Base-by-base conservation (phyloP, 2,329 filamentous ascomycete genomes). In the Diplodia corticola region DNA sequence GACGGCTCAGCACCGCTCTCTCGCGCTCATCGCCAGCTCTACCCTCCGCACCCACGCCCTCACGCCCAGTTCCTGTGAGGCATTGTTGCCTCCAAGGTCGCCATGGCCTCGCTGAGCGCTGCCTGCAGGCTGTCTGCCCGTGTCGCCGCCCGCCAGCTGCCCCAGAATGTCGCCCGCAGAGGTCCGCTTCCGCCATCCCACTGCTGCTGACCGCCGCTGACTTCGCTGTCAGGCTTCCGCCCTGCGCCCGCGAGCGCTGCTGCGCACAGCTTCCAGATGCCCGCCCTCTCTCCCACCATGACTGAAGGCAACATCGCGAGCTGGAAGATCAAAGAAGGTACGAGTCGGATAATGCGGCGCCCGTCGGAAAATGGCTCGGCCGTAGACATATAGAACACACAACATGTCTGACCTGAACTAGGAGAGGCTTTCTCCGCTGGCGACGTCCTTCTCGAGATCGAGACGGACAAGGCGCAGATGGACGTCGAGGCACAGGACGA, bases 401-500 rank as follows among this genome's bases (percentile, higher is more conserved):
- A 49, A 63, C 26, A 60, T 59, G 65, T 66, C 71, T 77, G 67
- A 75, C 67, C 46, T 48, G 46, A 26, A 28, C 12, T 65, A 83
- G 81, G 92, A 76, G 91, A 95, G 71, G 85, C 87, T 61, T 96
- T 92, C 79, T 83, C 86, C 59, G 90, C 92, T 67, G 92, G 92
- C 71, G 92, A 96, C 78, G 91, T 96, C 35, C 84, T 96, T 61
- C 87, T 96, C 67, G 92, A 96, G 80, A 95, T 96, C 76, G 92
- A 96, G 82, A 96, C 92, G 67, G 92, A 96, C 80, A 96, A 96
- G 84, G 92, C 92, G 65, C 91, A 91, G 66, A 96, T 96, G 92
- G 93, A 96, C 72, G 92, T 96, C 28, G 93, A 96, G 82, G 92
- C 92, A 48, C 92, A 95, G 80, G 92, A 96, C 51, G 92, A 96